Percentiles rank a stretch among this genome's conserved stretches.
These are phyloP conservation scores for Areca catechu DNA, from an alignment of 176 grass and related monocot species.

Conservation along the genomic window DNA sequence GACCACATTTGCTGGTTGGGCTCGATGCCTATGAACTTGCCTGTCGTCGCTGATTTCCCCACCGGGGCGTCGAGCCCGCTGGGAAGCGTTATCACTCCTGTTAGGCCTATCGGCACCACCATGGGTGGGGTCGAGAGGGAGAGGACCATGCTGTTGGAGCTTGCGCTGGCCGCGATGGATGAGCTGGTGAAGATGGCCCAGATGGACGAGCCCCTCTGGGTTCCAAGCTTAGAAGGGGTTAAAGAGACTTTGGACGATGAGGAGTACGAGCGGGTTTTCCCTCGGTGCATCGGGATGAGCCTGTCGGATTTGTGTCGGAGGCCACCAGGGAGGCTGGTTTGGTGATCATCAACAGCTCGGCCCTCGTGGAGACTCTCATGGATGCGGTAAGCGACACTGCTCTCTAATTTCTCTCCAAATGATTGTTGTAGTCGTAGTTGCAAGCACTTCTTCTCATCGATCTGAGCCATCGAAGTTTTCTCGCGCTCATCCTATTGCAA, in stretches of 20 bases:
- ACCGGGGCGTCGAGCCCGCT: conserved; percentile 3
- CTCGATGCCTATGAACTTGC: conserved; percentile 28
- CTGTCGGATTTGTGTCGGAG: conserved; percentile 51
- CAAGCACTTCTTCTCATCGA: not conserved
- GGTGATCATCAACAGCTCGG: conserved; percentile 57
- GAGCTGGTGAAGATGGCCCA: conserved; percentile 81
- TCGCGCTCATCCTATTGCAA: too few relatives aligned
- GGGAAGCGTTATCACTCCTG: not conserved
- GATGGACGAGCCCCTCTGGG: conserved; percentile 74
- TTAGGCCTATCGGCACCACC: too few relatives aligned
- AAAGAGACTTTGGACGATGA: conserved; percentile 56
- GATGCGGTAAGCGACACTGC: conserved; percentile 42
- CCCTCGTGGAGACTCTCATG: conserved; percentile 86
- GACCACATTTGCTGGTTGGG: conserved; percentile 40
- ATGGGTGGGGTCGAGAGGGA: conserved; percentile 17
- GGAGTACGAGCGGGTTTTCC: conserved; percentile 54
- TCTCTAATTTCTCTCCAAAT: too few relatives aligned
- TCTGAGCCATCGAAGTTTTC: not conserved
- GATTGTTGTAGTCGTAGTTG: not conserved
- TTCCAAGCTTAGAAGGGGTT: conserved; percentile 23
- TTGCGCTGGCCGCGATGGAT: conserved; percentile 83
- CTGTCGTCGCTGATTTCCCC: conserved; percentile 44
- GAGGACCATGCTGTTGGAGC: conserved; percentile 51
- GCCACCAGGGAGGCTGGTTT: conserved; percentile 59
- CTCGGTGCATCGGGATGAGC: conserved; percentile 36